Evolutionary conservation across 176 grass and related monocot species (phyloP).

Genomic region (Tillandsia fasciculata): DNA sequence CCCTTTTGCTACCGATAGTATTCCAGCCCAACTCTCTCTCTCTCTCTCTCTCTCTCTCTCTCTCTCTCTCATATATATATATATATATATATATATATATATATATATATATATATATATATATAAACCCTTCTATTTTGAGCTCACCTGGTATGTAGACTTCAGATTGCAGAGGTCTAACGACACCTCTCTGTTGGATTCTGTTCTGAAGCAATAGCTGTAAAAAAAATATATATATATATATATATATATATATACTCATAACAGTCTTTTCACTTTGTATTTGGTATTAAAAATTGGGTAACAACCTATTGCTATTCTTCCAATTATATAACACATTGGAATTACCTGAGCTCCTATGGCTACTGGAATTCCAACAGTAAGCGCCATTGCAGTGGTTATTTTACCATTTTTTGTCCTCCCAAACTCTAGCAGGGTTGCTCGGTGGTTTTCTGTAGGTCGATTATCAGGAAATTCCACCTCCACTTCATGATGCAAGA

Average conservation of each 20-base stretch:
- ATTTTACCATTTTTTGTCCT: constrained; percentile 47
- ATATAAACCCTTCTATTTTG: not conserved
- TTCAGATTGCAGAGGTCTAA: constrained; percentile 73
- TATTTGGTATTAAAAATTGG: not conserved
- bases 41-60: no score
- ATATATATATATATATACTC: constrained; percentile 12
- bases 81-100: no score
- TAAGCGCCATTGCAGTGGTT: constrained; percentile 88
- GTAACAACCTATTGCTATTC: no score
- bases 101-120: no score
- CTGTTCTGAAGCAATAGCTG: constrained; percentile 86
- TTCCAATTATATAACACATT: not conserved
- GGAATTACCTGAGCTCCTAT: constrained; percentile 66
- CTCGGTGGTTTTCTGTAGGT: constrained; percentile 61
- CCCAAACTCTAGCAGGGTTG: constrained; percentile 74
- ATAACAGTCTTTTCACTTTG: not conserved
- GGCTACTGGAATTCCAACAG: constrained; percentile 76
- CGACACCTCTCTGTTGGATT: constrained; percentile 58
- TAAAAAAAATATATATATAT: not conserved
- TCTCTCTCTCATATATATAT: no score
- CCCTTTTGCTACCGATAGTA: no score
- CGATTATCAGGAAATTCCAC: constrained; percentile 54
- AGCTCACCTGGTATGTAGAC: constrained; percentile 76
- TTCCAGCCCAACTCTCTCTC: no score
- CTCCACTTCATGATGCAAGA: constrained; percentile 82